Base-by-base conservation (phyloP, 805 yeast genomes). In the Zygoascus biomembranicola region DNA sequence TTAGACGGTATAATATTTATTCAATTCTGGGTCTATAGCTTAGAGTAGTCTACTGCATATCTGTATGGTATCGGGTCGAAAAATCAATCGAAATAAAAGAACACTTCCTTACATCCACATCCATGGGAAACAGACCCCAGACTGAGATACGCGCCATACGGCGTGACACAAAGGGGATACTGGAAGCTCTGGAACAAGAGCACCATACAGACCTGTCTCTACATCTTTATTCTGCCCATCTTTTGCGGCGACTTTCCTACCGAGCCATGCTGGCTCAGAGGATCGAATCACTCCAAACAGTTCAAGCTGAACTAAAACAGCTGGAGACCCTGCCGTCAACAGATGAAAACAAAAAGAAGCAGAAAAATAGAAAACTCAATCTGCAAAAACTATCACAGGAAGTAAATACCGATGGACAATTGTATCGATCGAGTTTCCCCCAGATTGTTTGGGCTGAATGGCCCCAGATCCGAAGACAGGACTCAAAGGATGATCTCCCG, bases 21-120 rank as follows among this genome's bases (percentile, higher is more conserved):
- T 43, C 98, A 90, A 70, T 90, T 90, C 70, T 90, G 89, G 76
- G 61, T 82, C 32, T 92, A 90, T 69, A 55, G 16, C 50, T 42
- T 19, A 18, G 44, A 18, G 44, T 16, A 18, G 16, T 10, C 26
- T 42, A 18, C 44, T 11, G 11, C 26, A 10, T 11, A 42, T 42
- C 18, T 18, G 26, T 42, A 42, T 42, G 13, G 20, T 42, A 16
- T 14, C 10, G 19, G 8, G 14, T 5, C 11, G 41, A 11, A 19
- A 16, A 14, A 26, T 19, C 47, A 23, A 13, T 14, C 16, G 19
- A 16, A 19, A 43, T 9, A 41, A 18, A 20, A 14, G 23, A n/a
- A 18, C 6, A 18, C 32, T 44, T 11, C 35, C 35, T 20, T 2
- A 18, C 44, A 6, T n/a, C 43, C 20, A 16, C 44, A 42, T 14